Base-by-base conservation (phyloP, 495 filamentous ascomycete genomes). In the Penicillium tannophilum region DNA sequence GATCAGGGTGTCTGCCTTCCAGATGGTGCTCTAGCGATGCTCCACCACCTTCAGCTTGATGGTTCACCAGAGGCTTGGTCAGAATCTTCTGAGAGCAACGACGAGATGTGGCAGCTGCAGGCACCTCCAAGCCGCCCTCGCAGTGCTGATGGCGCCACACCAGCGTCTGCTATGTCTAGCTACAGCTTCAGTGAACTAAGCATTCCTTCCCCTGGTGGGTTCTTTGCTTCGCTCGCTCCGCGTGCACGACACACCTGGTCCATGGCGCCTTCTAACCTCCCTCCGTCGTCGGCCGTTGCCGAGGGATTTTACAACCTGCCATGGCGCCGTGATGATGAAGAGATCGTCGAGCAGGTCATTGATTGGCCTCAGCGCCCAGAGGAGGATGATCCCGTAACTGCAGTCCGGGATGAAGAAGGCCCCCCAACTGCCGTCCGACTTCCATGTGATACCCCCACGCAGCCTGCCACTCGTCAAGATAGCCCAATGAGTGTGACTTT, bases 201-300 rank as follows among this genome's bases (percentile, higher is more conserved):
- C 52, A 91, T 97, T 49, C 92, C 92, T 3, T 96, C 92, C 2
- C 92, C 92, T 0, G 90, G 91, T 26, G 90, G 90, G 0, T 96
- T 97, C 79, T 97, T 97, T 70, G 88, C 90, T 19, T 91, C 89
- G 0, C 80, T 97, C 17, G 88, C 83, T 16, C 79, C 84, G 2
- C 81, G 85, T 49, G 84, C 86, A 31, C 82, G 91, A 52, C 85
- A 88, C 65, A 94, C 92, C 5, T 97, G 92, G 92, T 78, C 79
- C 3, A 65, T 78, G 39, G 79, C 81, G 12, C 26, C 62, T 44
- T 63, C 56, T 10, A 73, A 69, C 23, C 74, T 79, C n/a, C 83
- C 82, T 3, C 90, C 89, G 0, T 88, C 90, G 2, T 91, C 90
- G 2, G 89, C 89, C 30, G 90, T 86, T 26, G 91, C 91, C 12